These are phyloP conservation scores for Solanum clarkiae DNA, from an alignment of 257 asterid genomes.

Conservation along the genomic window DNA sequence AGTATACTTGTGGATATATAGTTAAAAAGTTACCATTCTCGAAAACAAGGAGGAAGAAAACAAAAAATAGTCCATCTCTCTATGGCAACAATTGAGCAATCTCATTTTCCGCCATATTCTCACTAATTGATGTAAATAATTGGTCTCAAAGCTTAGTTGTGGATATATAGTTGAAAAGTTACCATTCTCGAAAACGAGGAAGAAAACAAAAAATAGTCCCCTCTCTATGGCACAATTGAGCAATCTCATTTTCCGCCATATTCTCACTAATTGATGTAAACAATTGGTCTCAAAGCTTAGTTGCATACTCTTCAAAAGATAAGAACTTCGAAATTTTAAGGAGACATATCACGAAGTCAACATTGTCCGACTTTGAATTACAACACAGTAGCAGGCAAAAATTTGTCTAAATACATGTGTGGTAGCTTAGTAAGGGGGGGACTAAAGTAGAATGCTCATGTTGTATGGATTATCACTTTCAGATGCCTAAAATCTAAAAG, in stretches of 20 bases:
- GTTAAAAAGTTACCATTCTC: no score
- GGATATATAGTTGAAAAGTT: no score
- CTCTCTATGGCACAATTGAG: background rate
- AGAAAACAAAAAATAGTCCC: background rate
- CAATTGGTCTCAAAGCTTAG: background rate
- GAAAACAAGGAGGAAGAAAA: no score
- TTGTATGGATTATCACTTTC: background rate
- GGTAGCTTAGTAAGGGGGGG: background rate
- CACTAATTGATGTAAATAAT: background rate
- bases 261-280: background rate
- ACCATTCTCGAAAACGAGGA: no score
- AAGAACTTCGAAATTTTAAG: background rate
- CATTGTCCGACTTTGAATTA: background rate
- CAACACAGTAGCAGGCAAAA: background rate
- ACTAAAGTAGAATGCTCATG: background rate
- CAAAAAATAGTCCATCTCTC: background rate
- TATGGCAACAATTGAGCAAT: background rate
- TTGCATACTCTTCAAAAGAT: background rate
- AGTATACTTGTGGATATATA: no score
- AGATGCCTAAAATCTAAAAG: background rate
- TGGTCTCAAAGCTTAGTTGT: no score
- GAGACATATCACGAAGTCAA: background rate
- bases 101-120: background rate
- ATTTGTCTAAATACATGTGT: background rate
- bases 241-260: background rate